Base-by-base conservation (phyloP, 2,329 filamentous ascomycete species). In the Neurospora sp. region DNA sequence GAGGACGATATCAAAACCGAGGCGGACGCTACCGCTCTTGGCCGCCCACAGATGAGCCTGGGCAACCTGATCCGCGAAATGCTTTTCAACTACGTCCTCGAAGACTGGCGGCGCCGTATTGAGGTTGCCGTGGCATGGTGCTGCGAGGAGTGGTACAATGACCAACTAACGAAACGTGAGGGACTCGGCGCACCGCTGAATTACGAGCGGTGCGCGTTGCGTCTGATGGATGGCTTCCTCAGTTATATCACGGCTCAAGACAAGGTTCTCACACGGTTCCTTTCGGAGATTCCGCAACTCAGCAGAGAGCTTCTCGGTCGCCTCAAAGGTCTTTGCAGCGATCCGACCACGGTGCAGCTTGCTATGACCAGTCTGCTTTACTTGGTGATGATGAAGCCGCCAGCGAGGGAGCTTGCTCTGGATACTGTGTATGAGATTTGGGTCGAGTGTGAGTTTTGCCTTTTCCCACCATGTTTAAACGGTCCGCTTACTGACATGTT, bases 71-170 rank as follows among this genome's bases (percentile, higher is more conserved):
- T 98, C 73, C 89, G 96, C 68, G 91, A 97, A 74, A 85, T 89
- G 8, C 83, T 99, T 1, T 96, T 93, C 80, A 86, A 88, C 69
- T 97, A 97, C 78, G 87, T 98, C 67, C 87, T 98, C 73, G 93
- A 96, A 73, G 95, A 98, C 78, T 99, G 97, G 81, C 89, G 95
- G 69, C 90, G 87, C 72, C 90, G 96, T 62, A 94, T 98, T 73
- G 94, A 96, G 74, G 87, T 96, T 28, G 95, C 93, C 1, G 93
- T 98, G 68, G 90, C 91, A 8, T 99, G 96, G 96, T 85, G 99
- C 17, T 97, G 91, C 75, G 96, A 99, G 79, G 96, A 99, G 81
- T 99, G 96, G 95, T 98, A 97, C 80, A 96, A 94, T 76, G 95
- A 98, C 78, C 89, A 80, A 79, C 81, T 82, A 73, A 81, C 78